phyloP scores from a whole-genome alignment of 1,284 basidiomycete genomes.

The Puccinia polysora region DNA sequence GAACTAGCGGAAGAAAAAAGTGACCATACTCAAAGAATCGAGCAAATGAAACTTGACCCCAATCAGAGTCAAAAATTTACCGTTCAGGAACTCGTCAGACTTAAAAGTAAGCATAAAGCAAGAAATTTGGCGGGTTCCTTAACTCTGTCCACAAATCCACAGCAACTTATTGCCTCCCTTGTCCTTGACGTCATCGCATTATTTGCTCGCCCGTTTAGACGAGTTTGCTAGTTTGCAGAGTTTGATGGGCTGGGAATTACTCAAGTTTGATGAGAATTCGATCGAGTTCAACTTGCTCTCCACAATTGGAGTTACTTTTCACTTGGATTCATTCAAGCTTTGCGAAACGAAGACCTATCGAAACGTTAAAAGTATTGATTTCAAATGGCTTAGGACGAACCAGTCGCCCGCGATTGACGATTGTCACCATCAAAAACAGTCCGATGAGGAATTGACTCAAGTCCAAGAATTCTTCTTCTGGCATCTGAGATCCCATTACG shows the following conservation, averaged over 20 bases:
- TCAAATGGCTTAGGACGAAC: slow-evolving; percentile 9
- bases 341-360: background rate
- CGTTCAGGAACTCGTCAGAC: slow-evolving; percentile 23
- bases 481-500: slow-evolving; percentile 16
- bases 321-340: slow-evolving; percentile 7
- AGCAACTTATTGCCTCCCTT: background rate
- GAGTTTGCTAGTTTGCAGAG: slow-evolving; percentile 32
- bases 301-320: slow-evolving; percentile 7
- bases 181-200: background rate
- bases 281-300: slow-evolving; percentile 20
- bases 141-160: background rate
- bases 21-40: slow-evolving; percentile 18
- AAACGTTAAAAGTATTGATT: slow-evolving; percentile 22
- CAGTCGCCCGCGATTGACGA: background rate
- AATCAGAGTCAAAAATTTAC: slow-evolving; percentile 35
- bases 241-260: slow-evolving; percentile 38
- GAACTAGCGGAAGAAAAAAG: slow-evolving; percentile 32
- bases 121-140: background rate
- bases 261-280: slow-evolving; percentile 21
- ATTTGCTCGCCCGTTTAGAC: background rate
- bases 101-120: slow-evolving; percentile 20
- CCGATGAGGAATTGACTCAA: background rate
- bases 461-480: slow-evolving; percentile 36
- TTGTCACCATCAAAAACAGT: background rate
- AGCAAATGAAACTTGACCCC: slow-evolving; percentile 17